Evolutionary conservation across 495 filamentous ascomycete genomes (phyloP).

Genomic region (Talaromyces adpressus): DNA sequence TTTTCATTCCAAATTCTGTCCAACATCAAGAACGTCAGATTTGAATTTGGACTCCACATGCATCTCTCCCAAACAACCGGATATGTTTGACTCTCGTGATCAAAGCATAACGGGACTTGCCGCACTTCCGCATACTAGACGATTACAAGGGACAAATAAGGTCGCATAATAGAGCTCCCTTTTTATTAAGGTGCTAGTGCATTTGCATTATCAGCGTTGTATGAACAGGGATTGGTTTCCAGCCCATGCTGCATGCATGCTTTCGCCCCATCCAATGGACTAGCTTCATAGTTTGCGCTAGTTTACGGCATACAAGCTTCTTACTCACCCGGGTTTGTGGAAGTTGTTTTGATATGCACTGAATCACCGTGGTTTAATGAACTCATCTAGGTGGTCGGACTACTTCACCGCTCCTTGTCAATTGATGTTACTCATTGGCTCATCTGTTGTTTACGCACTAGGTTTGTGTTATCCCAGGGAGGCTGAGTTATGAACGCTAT

Average conservation of each 20-base stretch:
- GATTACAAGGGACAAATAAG: constrained; percentile 33
- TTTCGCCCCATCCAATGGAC: constrained; percentile 24
- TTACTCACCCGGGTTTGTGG: background rate
- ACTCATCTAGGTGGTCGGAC: background rate
- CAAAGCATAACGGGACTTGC: constrained; percentile 32
- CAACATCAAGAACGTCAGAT: constrained; percentile 31
- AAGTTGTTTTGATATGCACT: constrained; percentile 1
- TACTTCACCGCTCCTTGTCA: constrained; percentile 2
- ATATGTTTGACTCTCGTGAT: constrained; percentile 37
- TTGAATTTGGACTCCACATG: constrained; percentile 38
- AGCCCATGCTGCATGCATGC: constrained; percentile 11
- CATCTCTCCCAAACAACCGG: constrained; percentile 30
- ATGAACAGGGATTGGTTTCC: constrained; percentile 29
- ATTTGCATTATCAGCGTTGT: constrained; percentile 13
- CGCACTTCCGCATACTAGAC: constrained; percentile 27
- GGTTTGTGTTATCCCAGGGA: background rate
- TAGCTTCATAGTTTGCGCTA: background rate
- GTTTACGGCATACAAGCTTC: background rate
- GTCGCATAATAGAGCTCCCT: constrained; percentile 15
- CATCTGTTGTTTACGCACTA: background rate
- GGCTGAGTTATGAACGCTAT: background rate
- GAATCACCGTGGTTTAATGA: background rate
- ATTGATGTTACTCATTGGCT: background rate
- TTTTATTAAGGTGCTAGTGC: constrained; percentile 26
- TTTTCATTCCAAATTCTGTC: background rate